phyloP scores from a whole-genome alignment of 345 rosid genomes.

The Melastoma malabathricum region DNA sequence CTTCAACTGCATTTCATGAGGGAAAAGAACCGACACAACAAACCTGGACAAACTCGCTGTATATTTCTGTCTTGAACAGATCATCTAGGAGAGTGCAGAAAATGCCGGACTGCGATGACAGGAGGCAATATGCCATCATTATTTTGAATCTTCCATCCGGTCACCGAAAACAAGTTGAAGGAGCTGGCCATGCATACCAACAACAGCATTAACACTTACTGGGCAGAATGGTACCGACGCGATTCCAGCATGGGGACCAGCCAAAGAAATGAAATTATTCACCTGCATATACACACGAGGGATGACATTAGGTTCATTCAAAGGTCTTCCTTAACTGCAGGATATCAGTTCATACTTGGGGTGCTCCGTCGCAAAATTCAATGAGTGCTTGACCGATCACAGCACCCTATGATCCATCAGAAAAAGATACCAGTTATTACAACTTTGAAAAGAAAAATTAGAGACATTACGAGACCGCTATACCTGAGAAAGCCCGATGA shows the following conservation, averaged over 20 bases:
- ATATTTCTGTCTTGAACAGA: constrained; percentile 47
- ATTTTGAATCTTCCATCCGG: too few relatives aligned
- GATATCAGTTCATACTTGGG: constrained; percentile 39
- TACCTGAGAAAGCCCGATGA: constrained; percentile 90
- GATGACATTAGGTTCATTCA: too few relatives aligned
- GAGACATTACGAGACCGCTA: too few relatives aligned
- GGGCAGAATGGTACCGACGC: constrained; percentile 81
- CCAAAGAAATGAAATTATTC: constrained; percentile 62
- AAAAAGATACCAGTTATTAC: constrained; percentile 1
- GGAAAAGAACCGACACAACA: not conserved
- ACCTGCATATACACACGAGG: constrained; percentile 32
- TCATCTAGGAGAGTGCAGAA: constrained; percentile 53
- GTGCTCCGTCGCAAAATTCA: constrained; percentile 82
- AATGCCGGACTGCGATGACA: constrained; percentile 29
- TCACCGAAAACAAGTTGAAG: too few relatives aligned
- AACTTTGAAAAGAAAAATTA: too few relatives aligned
- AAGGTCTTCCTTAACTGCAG: not conserved
- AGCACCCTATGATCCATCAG: constrained; percentile 42
- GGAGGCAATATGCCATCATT: not conserved
- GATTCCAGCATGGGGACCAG: constrained; percentile 75
- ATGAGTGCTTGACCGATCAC: constrained; percentile 62
- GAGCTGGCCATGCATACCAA: too few relatives aligned
- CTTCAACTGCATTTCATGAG: too few relatives aligned
- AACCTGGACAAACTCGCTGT: constrained; percentile 67
- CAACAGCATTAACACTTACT: constrained; percentile 26